Conservation (phyloP, 2,329 filamentous ascomycete species). For the Ophiostoma angusticollis region DNA sequence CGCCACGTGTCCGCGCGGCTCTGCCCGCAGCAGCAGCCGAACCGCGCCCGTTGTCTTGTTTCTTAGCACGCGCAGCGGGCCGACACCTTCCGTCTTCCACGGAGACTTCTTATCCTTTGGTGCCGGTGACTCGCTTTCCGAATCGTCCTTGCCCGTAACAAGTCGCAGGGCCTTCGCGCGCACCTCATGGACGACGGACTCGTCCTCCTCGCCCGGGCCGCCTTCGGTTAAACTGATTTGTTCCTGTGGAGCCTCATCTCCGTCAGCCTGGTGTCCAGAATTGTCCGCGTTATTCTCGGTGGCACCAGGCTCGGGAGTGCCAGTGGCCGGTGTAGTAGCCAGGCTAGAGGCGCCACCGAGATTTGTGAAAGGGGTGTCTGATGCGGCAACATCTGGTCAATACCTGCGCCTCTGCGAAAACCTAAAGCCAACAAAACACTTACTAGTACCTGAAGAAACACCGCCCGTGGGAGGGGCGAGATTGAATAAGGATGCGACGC, state of each 20-base stretch:
- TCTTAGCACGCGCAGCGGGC: constrained; percentile 58
- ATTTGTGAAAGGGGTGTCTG: constrained; percentile 40
- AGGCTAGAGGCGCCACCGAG: constrained; percentile 48
- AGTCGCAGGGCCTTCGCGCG: constrained; percentile 58
- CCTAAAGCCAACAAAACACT: constrained; percentile 15
- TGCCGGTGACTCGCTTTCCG: constrained; percentile 31
- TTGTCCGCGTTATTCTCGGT: constrained; percentile 27
- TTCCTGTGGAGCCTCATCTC: constrained; percentile 48
- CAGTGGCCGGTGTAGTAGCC: constrained; percentile 45
- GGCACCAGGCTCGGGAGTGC: constrained; percentile 44
- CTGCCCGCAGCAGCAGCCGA: constrained; percentile 59
- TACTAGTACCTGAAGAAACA: constrained; percentile 30
- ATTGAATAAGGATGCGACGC: constrained; percentile 20
- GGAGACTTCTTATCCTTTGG: constrained; percentile 34
- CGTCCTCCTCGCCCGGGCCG: constrained; percentile 58
- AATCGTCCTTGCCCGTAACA: constrained; percentile 30
- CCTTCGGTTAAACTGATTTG: constrained; percentile 58
- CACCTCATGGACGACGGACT: constrained; percentile 56
- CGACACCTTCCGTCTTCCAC: constrained; percentile 60
- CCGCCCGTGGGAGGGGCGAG: constrained; percentile 22
- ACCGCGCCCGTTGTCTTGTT: constrained; percentile 55
- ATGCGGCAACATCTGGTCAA: too few relatives aligned
- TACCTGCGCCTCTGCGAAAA: too few relatives aligned
- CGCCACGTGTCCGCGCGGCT: constrained; percentile 60
- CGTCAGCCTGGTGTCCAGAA: constrained; percentile 34